These are phyloP conservation scores for Diversispora eburnea DNA, from an alignment of 192 early-diverging fungal genomes.

Conservation along the genomic window DNA sequence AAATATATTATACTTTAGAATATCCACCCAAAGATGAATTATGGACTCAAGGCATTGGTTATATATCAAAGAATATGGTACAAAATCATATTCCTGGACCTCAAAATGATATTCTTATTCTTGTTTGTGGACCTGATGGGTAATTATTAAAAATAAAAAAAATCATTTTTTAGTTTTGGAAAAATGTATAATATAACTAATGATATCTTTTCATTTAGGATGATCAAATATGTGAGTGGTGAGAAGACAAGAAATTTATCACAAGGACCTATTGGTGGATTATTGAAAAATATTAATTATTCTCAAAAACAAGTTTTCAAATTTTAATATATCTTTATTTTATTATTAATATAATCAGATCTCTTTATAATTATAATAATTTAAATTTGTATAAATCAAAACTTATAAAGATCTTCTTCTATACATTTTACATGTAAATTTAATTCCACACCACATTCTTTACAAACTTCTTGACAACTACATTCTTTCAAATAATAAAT, in stretches of 20 bases:
- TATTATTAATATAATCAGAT: too few relatives aligned
- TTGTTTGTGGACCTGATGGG: slow-evolving; percentile 51
- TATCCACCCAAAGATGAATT: slow-evolving; percentile 46
- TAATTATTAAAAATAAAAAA: slow-evolving; percentile 34
- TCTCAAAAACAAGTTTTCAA: slow-evolving; percentile 74
- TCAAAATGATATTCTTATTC: slow-evolving; percentile 45
- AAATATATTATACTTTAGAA: slow-evolving; percentile 64
- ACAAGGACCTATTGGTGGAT: slow-evolving; percentile 80
- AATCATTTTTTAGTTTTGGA: slow-evolving; percentile 16
- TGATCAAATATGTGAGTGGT: slow-evolving; percentile 73
- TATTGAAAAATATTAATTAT: slow-evolving; percentile 80
- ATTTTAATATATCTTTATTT: slow-evolving; percentile 66
- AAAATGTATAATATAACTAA: slow-evolving; percentile 29
- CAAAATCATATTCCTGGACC: slow-evolving; percentile 65
- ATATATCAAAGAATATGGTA: slow-evolving; percentile 67
- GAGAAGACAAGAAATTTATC: slow-evolving; percentile 74
- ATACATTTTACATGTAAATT: too few relatives aligned
- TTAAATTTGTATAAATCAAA: too few relatives aligned
- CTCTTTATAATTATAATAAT: too few relatives aligned
- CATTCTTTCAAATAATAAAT: too few relatives aligned
- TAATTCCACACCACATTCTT: too few relatives aligned
- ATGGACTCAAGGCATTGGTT: slow-evolving; percentile 76
- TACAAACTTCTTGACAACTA: too few relatives aligned
- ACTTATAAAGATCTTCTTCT: too few relatives aligned
- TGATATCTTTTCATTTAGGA: slow-evolving; percentile 49